Conservation (phyloP, 2,329 filamentous ascomycete species). For the Botrytis cinerea region DNA sequence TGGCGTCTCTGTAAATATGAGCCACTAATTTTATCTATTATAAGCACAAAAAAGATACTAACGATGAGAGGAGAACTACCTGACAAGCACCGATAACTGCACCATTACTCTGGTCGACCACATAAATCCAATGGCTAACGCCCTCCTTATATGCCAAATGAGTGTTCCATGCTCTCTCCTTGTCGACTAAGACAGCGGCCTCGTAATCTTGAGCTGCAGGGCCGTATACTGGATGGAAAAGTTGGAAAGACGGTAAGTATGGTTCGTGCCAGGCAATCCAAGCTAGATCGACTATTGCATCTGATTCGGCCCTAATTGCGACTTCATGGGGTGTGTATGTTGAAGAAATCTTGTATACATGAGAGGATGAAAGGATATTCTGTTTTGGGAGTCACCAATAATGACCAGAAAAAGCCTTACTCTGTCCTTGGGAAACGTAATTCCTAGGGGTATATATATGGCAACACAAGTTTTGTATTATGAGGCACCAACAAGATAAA, state of each 20-base stretch:
- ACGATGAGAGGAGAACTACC: background rate
- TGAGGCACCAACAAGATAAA: background rate
- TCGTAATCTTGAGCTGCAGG: background rate
- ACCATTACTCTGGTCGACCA: background rate
- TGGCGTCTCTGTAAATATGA: background rate
- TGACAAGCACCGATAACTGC: slow-evolving; percentile 10
- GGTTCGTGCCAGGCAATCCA: background rate
- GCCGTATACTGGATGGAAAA: slow-evolving; percentile 4
- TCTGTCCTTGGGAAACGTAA: background rate
- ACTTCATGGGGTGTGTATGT: background rate
- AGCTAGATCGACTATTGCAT: slow-evolving; percentile 1
- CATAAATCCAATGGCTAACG: slow-evolving; percentile 21
- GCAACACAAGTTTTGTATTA: background rate
- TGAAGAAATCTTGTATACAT: background rate
- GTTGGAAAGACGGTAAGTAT: background rate
- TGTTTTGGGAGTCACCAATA: background rate
- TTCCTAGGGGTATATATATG: background rate
- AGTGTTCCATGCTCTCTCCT: slow-evolving; percentile 19
- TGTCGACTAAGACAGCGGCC: background rate
- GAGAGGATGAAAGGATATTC: background rate
- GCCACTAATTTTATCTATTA: background rate
- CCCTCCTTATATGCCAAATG: slow-evolving; percentile 2
- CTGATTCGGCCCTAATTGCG: background rate
- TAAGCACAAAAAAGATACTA: background rate
- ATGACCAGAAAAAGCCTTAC: background rate